Base-by-base conservation (phyloP, 2,329 filamentous ascomycete species). In the Proliferodiscus dingleyae region DNA sequence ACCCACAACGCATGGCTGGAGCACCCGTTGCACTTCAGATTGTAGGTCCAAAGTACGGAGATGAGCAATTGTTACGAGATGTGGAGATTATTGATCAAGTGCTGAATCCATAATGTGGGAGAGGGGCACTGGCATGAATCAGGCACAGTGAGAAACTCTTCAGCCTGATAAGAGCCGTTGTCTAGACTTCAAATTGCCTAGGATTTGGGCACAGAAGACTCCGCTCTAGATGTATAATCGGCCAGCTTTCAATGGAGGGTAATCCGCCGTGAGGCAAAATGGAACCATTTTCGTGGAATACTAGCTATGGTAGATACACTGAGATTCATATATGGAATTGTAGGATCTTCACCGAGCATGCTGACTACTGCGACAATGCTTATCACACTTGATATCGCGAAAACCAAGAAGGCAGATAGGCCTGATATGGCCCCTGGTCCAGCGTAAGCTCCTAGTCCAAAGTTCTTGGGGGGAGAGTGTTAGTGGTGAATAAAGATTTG, bases 301-400 rank as follows among this genome's bases (percentile, higher is more conserved):
- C n/a, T n/a, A n/a, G n/a, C n/a, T n/a, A n/a, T n/a, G n/a, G n/a
- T n/a, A n/a, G n/a, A n/a, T n/a, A n/a, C n/a, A n/a, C n/a, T n/a
- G n/a, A n/a, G n/a, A n/a, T n/a, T n/a, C n/a, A n/a, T n/a, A n/a
- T n/a, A n/a, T n/a, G n/a, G n/a, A n/a, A n/a, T n/a, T n/a, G n/a
- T n/a, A n/a, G n/a, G n/a, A n/a, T n/a, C n/a, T n/a, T n/a, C n/a
- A n/a, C n/a, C n/a, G n/a, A n/a, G n/a, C n/a, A n/a, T n/a, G 58
- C 66, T 68, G 10, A 63, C 66, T 2, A 55, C 70, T 22, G 66
- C 64, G 1, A 64, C 60, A 0, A 63, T 71, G 30, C 50, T 73
- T 32, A 64, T 65, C 21, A 64, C 62, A 0, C 56, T 71, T 46
- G 52, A 60, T 4, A 59, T 70, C 7, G 46, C 59, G 23, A 65